A percentile compares a stretch with the other conserved stretches of the same genome.
Evolutionary conservation across 2,329 filamentous ascomycete species (phyloP).

Genomic region (Xylariaceae sp.): DNA sequence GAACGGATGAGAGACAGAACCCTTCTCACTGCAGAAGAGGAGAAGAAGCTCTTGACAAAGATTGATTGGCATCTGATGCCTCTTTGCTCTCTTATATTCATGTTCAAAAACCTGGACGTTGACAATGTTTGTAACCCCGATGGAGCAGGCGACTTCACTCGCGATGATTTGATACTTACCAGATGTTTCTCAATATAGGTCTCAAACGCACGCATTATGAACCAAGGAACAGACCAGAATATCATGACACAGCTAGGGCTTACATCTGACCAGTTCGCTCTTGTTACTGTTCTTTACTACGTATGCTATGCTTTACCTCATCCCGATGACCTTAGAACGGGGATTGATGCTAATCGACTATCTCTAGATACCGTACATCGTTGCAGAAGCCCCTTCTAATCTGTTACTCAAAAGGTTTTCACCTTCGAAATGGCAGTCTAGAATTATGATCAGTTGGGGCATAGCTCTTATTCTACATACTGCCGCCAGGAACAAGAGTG

Average conservation of each 20-base stretch:
- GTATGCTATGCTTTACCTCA: slow-evolving; percentile 15
- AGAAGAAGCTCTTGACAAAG: slow-evolving; percentile 38
- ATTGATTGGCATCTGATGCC: slow-evolving; percentile 40
- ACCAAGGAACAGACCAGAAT: slow-evolving; percentile 34
- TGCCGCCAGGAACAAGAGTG: slow-evolving; percentile 32
- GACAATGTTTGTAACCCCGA: slow-evolving; percentile 30
- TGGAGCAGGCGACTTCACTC: too few species aligned
- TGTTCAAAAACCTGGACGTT: slow-evolving; percentile 36
- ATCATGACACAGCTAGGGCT: slow-evolving; percentile 37
- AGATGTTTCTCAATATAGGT: slow-evolving; percentile 18
- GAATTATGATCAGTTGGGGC: slow-evolving; percentile 38
- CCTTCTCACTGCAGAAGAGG: slow-evolving; percentile 34
- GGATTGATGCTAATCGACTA: not conserved
- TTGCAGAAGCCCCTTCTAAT: slow-evolving; percentile 36
- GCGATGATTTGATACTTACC: not conserved
- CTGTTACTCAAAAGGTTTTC: slow-evolving; percentile 34
- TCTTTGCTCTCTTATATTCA: slow-evolving; percentile 35
- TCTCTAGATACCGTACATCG: slow-evolving; percentile 32
- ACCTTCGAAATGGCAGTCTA: slow-evolving; percentile 35
- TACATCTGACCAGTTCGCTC: slow-evolving; percentile 35
- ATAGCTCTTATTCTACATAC: slow-evolving; percentile 30
- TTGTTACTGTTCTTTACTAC: slow-evolving; percentile 36
- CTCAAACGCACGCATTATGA: slow-evolving; percentile 40
- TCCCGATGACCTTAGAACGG: not conserved
- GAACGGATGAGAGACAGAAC: slow-evolving; percentile 24